Base-by-base conservation (phyloP, 2,329 filamentous ascomycete species). In the Ceratocystis papillata region DNA sequence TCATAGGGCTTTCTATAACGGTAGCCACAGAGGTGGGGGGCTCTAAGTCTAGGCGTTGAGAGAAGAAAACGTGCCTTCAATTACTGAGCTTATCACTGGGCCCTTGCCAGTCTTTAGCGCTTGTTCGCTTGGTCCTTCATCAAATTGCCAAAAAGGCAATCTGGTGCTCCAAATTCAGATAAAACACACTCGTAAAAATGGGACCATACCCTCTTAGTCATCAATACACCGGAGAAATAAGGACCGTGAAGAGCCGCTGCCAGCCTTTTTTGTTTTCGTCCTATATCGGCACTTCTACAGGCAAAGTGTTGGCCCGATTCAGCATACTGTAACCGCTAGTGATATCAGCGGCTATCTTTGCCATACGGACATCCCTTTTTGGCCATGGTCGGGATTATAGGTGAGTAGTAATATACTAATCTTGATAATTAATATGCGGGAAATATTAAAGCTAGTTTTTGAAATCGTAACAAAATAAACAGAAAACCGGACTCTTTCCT, bases 241-340 rank as follows among this genome's bases (percentile, higher is more conserved):
- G 67, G 67, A 65, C 63, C 67, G 61, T 68, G 64, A 64, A 65
- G 64, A 68, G 45, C 67, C 67, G 67, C 28, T 20, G 17, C 50
- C 67, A 63, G 50, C 64, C 61, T 63, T 59, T 61, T 50, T 62
- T 15, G 55, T 67, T 68, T 68, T 65, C 64, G 67, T 68, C 63
- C 67, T 65, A 64, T 65, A 65, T 65, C 63, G 63, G 67, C 30
- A 28, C 60, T 65, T 30, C 33, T 33, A 17, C 17, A n/a, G 33
- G 7, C 25, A 59, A n/a, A 7, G 12, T 6, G 33, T n/a, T 17
- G 4, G 15, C 59, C 41, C 12, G 46, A 63, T 50, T 59, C 8
- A 41, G 62, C 17, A 63, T 41, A 63, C 30, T 30, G 20, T 55
- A 63, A 25, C 62, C 62, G 62, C 62, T 37, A 37, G 33, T 37